A percentile compares a stretch with the other conserved stretches of the same genome.
These are phyloP conservation scores for Mrakia gelida DNA, from an alignment of 768 basidiomycete genomes.

Conservation along the genomic window DNA sequence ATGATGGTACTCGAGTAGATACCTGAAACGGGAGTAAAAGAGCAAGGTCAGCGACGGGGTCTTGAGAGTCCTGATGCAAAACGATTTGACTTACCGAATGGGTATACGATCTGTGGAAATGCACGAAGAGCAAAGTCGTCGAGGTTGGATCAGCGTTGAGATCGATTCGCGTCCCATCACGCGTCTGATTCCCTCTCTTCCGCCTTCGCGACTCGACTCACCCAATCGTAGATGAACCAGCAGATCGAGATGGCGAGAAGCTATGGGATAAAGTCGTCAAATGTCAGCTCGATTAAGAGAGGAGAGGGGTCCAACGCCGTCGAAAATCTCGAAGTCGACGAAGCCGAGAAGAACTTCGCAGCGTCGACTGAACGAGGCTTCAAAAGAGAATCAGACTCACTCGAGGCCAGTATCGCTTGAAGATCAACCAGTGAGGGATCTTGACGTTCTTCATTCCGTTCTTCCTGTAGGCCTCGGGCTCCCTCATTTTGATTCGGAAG, in stretches of 20 bases:
- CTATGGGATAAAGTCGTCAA: conserved; percentile 52
- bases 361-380: not conserved
- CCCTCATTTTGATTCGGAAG: conserved; percentile 46
- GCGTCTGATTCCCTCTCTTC: too few relatives aligned
- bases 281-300: conserved; percentile 65
- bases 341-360: too few relatives aligned
- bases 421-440: conserved; percentile 70
- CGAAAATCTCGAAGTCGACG: too few relatives aligned
- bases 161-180: too few relatives aligned
- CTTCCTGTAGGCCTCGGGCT: not conserved
- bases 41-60: conserved; percentile 15
- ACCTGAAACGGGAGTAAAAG: conserved; percentile 55
- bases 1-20: conserved; percentile 75
- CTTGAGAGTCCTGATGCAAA: conserved; percentile 26
- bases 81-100: not conserved
- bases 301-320: too few relatives aligned
- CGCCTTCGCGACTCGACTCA: too few relatives aligned
- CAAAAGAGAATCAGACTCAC: conserved; percentile 61
- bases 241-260: not conserved
- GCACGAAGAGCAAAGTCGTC: too few relatives aligned
- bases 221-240: too few relatives aligned
- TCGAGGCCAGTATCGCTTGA: conserved; percentile 75
- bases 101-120: conserved; percentile 31
- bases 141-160: too few relatives aligned
- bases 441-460: conserved; percentile 70